Evolutionary conservation across 345 rosid genomes (phyloP), one percentile per base, ranked within the genome.

Genomic region (Brassica juncea): DNA sequence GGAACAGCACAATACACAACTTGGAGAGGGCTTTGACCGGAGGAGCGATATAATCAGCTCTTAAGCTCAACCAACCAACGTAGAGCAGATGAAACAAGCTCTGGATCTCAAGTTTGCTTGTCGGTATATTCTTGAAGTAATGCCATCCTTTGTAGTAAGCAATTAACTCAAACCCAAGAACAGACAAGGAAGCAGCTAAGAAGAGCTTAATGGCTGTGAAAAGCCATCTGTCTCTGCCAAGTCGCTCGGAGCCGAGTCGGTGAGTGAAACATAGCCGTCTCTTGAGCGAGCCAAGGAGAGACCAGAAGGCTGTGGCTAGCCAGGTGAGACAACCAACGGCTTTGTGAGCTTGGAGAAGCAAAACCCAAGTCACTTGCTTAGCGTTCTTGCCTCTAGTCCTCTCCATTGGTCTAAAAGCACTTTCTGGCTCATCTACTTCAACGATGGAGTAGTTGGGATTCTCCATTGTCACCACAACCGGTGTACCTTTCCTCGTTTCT

Each of bases 401-500:
- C 78, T 91, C 98, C 54, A 89, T 87, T 0, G 93, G 93, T 81
- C 80, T 70, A 74, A 93, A 93, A 77, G 97, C 93, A 66, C 83
- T 77, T 79, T 93, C 98, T 65, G 94, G 98, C 52, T 88, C 94
- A 31, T 91, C 82, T 65, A 91, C 87, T 86, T 93, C 98, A 14
- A 91, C 88, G 6, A 89, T 88, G 3, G 98, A 91, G 85, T 85
- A 89, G 76, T 86, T 91, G 5, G 97, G 91, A 81, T 88, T 89
- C 85, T 88, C 94, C 97, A 93, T 93, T 81, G 82, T 93, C 32
- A 91, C 97, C 34, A 90, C 93, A 47, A 93, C 97, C 5, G 98
- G 94, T 19, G 90, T 87, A 4, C 94, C 94, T 72, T 80, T 88
- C 82, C 85, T 86, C 47, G 81, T 77, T 6, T 87, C 87, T 57